These are phyloP conservation scores for Fusarium guadeloupense DNA, from an alignment of 2,329 filamentous ascomycete genomes.

Conservation along the genomic window DNA sequence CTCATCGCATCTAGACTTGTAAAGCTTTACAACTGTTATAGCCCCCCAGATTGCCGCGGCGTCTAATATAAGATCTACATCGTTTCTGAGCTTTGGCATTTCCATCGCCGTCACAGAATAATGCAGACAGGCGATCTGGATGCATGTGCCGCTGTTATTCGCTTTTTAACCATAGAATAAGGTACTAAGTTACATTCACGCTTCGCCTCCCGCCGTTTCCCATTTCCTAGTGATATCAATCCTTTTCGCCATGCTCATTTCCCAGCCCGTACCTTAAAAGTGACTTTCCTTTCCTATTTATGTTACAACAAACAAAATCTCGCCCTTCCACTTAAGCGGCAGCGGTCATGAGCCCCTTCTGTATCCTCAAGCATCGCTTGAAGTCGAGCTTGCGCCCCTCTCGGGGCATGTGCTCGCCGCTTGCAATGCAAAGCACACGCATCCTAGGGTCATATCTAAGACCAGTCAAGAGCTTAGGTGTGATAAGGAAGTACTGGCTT, in stretches of 20 bases:
- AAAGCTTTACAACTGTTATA: no score
- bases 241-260: constrained; percentile 11
- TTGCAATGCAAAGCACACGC: constrained; percentile 93
- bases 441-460: constrained; percentile 89
- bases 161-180: background rate
- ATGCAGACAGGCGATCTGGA: no score
- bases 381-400: constrained; percentile 64
- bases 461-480: constrained; percentile 88
- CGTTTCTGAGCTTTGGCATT: no score
- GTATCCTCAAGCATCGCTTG: constrained; percentile 54
- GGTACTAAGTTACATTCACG: background rate
- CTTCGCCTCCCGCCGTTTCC: background rate
- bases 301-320: background rate
- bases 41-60: no score
- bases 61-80: no score
- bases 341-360: constrained; percentile 52
- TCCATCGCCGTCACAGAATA: no score
- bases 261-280: background rate
- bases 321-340: constrained; percentile 27
- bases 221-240: constrained; percentile 8
- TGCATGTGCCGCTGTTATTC: background rate
- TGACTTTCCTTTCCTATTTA: background rate
- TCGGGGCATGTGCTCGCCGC: constrained; percentile 76
- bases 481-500: constrained; percentile 95
- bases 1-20: no score